Percentiles rank a stretch among this genome's conserved stretches.
phyloP scores from a whole-genome alignment of 208 protist species.

The Leishmania aethiopica region DNA sequence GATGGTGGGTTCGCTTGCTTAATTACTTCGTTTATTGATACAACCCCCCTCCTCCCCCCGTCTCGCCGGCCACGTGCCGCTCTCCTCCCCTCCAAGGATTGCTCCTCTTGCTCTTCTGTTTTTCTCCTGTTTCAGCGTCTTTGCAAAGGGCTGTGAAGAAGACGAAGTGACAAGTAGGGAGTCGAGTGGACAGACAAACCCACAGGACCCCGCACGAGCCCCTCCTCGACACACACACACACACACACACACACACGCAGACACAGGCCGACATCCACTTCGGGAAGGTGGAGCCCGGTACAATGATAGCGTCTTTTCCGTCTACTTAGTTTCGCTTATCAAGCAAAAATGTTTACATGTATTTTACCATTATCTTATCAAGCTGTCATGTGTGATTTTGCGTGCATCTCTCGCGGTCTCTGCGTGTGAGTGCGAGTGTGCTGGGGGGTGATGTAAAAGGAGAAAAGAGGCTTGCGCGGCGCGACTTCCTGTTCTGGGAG shows the following conservation, averaged over 20 bases:
- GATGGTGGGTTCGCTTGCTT: not conserved
- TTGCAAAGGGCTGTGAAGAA: not conserved
- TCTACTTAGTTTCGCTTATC: not conserved
- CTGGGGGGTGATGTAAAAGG: not conserved
- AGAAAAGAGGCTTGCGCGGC: not conserved
- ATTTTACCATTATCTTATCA: not conserved
- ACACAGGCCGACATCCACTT: not conserved
- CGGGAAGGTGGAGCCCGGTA: not conserved
- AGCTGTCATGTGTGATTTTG: not conserved
- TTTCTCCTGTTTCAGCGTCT: not conserved
- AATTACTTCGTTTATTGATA: not conserved
- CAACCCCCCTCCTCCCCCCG: not conserved
- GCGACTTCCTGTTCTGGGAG: not conserved
- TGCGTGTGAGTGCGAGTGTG: not conserved
- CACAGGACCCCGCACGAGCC: not conserved
- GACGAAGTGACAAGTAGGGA: no score
- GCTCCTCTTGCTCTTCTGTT: not conserved
- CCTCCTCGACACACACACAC: not conserved
- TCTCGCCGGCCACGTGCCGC: not conserved
- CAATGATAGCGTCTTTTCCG: not conserved
- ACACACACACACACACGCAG: not conserved
- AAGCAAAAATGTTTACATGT: not conserved
- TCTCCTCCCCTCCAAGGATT: not conserved
- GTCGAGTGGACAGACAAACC: not conserved
- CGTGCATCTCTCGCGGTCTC: not conserved